phyloP scores from a whole-genome alignment of 139 green algal genomes.

The Volvox reticuliferus region DNA sequence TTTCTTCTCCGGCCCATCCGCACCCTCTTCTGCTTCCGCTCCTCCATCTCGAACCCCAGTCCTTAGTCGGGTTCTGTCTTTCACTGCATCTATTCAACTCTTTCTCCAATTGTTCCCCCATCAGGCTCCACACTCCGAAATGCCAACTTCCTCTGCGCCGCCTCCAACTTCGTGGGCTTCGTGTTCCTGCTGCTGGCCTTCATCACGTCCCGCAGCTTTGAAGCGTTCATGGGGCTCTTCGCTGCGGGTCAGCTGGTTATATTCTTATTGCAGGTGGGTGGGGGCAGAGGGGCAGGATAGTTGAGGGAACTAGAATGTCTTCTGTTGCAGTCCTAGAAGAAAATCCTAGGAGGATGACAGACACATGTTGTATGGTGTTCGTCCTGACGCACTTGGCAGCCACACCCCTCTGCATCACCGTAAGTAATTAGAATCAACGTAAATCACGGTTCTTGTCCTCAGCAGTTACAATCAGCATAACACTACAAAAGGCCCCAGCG shows the following conservation, averaged over 20 bases:
- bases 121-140: conserved; percentile 73
- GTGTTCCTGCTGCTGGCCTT: conserved; percentile 79
- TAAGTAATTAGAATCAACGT: too few relatives aligned
- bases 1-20: background rate
- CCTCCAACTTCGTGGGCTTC: conserved; percentile 61
- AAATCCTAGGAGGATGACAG: too few relatives aligned
- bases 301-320: background rate
- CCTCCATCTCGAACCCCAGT: background rate
- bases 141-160: conserved; percentile 73
- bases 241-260: conserved; percentile 77
- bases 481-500: too few relatives aligned
- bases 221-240: conserved; percentile 74
- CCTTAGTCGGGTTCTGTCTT: too few relatives aligned
- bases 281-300: background rate
- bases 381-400: too few relatives aligned
- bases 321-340: too few relatives aligned
- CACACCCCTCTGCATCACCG: too few relatives aligned
- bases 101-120: too few relatives aligned
- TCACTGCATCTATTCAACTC: too few relatives aligned
- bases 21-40: background rate
- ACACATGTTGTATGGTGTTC: too few relatives aligned
- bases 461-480: too few relatives aligned
- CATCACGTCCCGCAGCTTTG: conserved; percentile 59
- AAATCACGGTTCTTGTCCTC: too few relatives aligned
- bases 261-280: conserved; percentile 78